Evolutionary conservation across 805 yeast species (phyloP).

Genomic region (Saccharomycopsis vini): DNA sequence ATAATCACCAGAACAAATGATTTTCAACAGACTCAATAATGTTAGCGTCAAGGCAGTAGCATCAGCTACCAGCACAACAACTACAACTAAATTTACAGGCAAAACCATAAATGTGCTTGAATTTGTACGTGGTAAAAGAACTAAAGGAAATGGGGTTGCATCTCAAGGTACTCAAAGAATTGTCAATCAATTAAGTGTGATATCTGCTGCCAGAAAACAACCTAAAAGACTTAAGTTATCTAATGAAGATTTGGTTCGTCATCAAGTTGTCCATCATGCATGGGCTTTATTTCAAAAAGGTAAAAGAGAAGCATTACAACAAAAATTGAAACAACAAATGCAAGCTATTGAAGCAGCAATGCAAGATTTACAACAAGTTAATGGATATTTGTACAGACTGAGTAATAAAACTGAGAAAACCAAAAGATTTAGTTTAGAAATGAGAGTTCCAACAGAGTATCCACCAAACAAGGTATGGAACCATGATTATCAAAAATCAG

Average conservation of each 20-base stretch:
- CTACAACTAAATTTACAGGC: too few species aligned
- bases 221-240: constrained; percentile 72
- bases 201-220: constrained; percentile 80
- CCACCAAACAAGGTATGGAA: constrained; percentile 84
- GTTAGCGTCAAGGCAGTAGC: too few species aligned
- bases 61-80: too few species aligned
- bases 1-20: too few species aligned
- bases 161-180: constrained; percentile 41
- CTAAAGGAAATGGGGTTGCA: constrained; percentile 26
- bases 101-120: not conserved
- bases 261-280: constrained; percentile 71
- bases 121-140: constrained; percentile 42
- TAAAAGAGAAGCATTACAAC: constrained; percentile 34
- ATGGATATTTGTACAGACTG: constrained; percentile 46
- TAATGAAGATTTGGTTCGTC: constrained; percentile 78
- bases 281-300: constrained; percentile 61
- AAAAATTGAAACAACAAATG: constrained; percentile 50
- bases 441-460: constrained; percentile 80
- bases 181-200: constrained; percentile 56
- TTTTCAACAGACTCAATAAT: too few species aligned
- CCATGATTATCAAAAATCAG: too few species aligned
- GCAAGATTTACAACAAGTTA: constrained; percentile 48
- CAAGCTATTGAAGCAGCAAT: constrained; percentile 60
- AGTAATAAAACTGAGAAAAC: constrained; percentile 52
- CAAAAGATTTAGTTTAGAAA: constrained; percentile 70